These are phyloP conservation scores for Kodamaea restingae DNA, from an alignment of 805 yeast species.

Conservation along the genomic window DNA sequence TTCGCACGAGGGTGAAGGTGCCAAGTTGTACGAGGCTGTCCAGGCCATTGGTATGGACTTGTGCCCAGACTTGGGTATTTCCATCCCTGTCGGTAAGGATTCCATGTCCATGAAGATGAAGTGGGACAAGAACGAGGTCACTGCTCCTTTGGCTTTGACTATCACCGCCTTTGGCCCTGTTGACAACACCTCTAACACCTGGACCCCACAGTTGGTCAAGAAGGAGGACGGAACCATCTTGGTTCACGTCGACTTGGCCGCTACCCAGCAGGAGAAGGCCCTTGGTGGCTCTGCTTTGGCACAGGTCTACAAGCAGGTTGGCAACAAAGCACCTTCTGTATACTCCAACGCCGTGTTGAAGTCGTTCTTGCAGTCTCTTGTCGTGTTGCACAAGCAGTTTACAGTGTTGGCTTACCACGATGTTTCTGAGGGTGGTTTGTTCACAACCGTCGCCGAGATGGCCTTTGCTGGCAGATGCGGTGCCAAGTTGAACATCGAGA, in stretches of 20 bases:
- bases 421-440: slow-evolving; percentile 93
- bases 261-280: slow-evolving; percentile 41
- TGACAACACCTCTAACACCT: slow-evolving; percentile 75
- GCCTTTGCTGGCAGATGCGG: slow-evolving; percentile 95
- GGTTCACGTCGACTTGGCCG: slow-evolving; percentile 77
- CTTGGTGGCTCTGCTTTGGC: slow-evolving; percentile 95
- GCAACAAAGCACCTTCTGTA: slow-evolving; percentile 79
- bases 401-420: slow-evolving; percentile 89
- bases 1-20: slow-evolving; percentile 90
- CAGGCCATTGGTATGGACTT: slow-evolving; percentile 92
- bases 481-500: slow-evolving; percentile 48
- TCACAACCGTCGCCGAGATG: slow-evolving; percentile 86
- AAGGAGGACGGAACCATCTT: slow-evolving; percentile 52
- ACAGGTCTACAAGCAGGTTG: slow-evolving; percentile 87
- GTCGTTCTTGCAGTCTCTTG: slow-evolving; percentile 63
- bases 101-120: slow-evolving; percentile 99
- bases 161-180: slow-evolving; percentile 93
- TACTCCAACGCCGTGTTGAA: slow-evolving; percentile 62
- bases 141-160: slow-evolving; percentile 90
- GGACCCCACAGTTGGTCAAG: slow-evolving; percentile 83
- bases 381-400: slow-evolving; percentile 62
- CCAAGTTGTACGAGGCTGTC: slow-evolving; percentile 92
- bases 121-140: slow-evolving; percentile 89
- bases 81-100: slow-evolving; percentile 98
- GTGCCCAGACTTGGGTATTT: slow-evolving; percentile 87